Percentiles rank a stretch among this genome's conserved stretches.
These are phyloP conservation scores for Bertia moriformis DNA, from an alignment of 2,329 filamentous ascomycete genomes.

Conservation along the genomic window DNA sequence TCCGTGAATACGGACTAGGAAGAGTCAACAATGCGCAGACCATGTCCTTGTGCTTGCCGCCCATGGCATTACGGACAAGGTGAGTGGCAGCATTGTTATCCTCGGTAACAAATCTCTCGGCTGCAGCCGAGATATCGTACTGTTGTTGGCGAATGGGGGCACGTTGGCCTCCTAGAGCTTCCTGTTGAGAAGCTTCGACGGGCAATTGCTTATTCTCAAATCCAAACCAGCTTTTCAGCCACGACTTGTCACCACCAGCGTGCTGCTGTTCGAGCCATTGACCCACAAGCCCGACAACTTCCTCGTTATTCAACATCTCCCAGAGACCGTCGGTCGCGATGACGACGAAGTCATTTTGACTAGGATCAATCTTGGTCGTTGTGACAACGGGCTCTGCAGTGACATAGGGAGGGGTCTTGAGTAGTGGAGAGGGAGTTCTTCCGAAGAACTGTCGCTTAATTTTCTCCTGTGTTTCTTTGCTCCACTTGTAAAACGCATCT, in stretches of 20 bases:
- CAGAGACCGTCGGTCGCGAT: constrained; percentile 93
- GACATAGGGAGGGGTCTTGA: constrained; percentile 90
- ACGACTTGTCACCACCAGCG: constrained; percentile 31
- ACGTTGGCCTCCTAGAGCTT: constrained; percentile 54
- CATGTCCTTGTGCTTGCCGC: constrained; percentile 85
- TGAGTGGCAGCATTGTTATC: constrained; percentile 96
- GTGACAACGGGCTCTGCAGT: constrained; percentile 92
- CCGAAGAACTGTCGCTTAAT: constrained; percentile 81
- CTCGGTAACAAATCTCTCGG: constrained; percentile 77
- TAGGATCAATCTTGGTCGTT: constrained; percentile 77
- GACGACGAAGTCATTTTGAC: constrained; percentile 86
- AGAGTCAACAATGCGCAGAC: constrained; percentile 82
- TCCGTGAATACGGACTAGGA: constrained; percentile 75
- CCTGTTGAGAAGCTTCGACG: constrained; percentile 49
- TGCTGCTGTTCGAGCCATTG: constrained; percentile 84
- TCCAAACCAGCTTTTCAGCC: constrained; percentile 59
- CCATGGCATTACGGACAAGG: constrained; percentile 84
- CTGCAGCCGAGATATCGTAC: constrained; percentile 67
- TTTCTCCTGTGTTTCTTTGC: constrained; percentile 65
- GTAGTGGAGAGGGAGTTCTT: constrained; percentile 56
- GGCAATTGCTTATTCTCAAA: constrained; percentile 52
- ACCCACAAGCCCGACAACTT: constrained; percentile 89
- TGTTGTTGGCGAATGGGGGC: constrained; percentile 79
- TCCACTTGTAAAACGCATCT: constrained; percentile 96
- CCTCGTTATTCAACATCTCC: constrained; percentile 98